These are phyloP conservation scores for Tetraselmis striata DNA, from an alignment of 139 green algal genomes.

Conservation along the genomic window DNA sequence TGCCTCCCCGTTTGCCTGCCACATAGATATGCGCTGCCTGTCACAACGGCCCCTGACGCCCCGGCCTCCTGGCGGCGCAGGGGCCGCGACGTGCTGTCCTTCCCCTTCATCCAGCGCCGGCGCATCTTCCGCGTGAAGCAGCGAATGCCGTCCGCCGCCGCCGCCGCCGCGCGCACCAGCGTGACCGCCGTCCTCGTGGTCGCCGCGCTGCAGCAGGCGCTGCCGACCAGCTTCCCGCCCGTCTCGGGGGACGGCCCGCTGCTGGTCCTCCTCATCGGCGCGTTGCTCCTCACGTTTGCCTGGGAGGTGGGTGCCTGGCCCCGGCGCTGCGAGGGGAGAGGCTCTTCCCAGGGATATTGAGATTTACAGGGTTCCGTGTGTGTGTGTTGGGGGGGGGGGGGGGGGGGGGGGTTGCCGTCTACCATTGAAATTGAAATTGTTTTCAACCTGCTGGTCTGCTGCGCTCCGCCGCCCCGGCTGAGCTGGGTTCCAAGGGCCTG, in stretches of 20 bases:
- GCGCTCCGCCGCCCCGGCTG: too few relatives aligned
- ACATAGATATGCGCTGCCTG: too few relatives aligned
- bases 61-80: too few relatives aligned
- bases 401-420: too few relatives aligned
- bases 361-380: too few relatives aligned
- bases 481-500: too few relatives aligned
- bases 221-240: not conserved
- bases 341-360: too few relatives aligned
- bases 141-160: not conserved
- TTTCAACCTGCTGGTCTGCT: too few relatives aligned
- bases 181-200: not conserved
- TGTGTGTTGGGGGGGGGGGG: too few relatives aligned
- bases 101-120: slow-evolving; percentile 10
- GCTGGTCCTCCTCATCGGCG: not conserved
- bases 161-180: not conserved
- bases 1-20: not conserved
- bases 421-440: too few relatives aligned
- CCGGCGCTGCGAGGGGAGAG: too few relatives aligned
- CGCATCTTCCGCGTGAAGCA: slow-evolving; percentile 2
- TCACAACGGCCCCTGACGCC: too few relatives aligned
- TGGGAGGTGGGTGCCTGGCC: not conserved
- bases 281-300: not conserved
- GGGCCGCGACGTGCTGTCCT: not conserved
- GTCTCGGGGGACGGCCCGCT: not conserved
- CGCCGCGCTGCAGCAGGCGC: not conserved